Conservation (phyloP, 345 rosid genomes). For the Gossypium rotundifolium region DNA sequence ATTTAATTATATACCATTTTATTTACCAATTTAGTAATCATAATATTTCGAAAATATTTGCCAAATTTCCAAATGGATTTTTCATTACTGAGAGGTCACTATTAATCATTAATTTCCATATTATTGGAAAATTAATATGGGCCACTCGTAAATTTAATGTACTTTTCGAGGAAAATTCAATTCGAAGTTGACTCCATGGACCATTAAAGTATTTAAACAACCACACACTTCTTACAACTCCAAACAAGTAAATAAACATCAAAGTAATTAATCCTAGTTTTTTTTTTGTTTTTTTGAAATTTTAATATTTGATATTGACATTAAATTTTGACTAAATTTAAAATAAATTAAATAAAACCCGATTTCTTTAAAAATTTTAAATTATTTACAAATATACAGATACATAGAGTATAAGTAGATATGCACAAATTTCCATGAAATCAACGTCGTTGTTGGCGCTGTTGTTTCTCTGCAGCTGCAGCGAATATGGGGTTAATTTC, state of each 20-base stretch:
- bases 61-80: background rate
- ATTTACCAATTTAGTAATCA: background rate
- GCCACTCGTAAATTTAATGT: too few species aligned
- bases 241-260: too few species aligned
- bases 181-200: conserved; percentile 7
- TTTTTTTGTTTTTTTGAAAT: too few species aligned
- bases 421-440: background rate
- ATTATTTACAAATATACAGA: background rate
- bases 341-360: too few species aligned
- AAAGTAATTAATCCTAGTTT: too few species aligned
- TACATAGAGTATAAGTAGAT: background rate
- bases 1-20: background rate
- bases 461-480: background rate
- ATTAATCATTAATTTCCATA: background rate
- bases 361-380: too few species aligned
- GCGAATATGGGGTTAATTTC: background rate
- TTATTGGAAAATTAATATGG: background rate
- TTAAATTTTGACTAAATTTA: too few species aligned
- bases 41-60: background rate
- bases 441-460: background rate
- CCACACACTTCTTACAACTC: background rate
- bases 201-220: background rate
- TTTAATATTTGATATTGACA: too few species aligned
- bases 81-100: background rate
- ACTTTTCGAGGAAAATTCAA: background rate